phyloP scores from a whole-genome alignment of 192 early-diverging fungal species.

The Coemansia sp. region DNA sequence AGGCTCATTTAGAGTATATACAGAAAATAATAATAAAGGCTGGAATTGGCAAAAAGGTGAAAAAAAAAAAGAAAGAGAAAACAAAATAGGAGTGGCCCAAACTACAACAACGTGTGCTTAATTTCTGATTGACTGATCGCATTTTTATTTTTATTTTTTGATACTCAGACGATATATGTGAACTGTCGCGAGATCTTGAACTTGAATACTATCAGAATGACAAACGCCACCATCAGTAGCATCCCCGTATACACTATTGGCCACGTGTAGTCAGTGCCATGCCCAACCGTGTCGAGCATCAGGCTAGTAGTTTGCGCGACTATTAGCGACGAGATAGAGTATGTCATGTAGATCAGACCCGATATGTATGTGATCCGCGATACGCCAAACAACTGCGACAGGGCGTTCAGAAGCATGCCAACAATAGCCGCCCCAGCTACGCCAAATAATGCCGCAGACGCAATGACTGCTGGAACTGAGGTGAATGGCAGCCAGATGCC shows the following conservation, averaged over 20 bases:
- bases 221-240: slow-evolving; percentile 26
- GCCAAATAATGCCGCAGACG: slow-evolving; percentile 44
- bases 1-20: slow-evolving; percentile 8
- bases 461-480: slow-evolving; percentile 25
- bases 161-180: slow-evolving; percentile 10
- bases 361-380: slow-evolving; percentile 45
- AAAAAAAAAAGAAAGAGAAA: slow-evolving; percentile 12
- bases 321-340: slow-evolving; percentile 39
- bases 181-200: slow-evolving; percentile 27
- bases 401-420: slow-evolving; percentile 45
- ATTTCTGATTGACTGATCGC: background rate
- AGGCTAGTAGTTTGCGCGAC: slow-evolving; percentile 48
- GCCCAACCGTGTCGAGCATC: slow-evolving; percentile 53
- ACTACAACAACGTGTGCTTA: background rate
- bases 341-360: slow-evolving; percentile 53
- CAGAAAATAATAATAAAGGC: background rate
- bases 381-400: slow-evolving; percentile 47
- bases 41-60: background rate
- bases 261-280: slow-evolving; percentile 49
- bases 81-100: slow-evolving; percentile 4
- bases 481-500: slow-evolving; percentile 53
- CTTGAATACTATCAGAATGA: slow-evolving; percentile 34
- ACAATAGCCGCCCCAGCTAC: slow-evolving; percentile 44
- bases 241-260: slow-evolving; percentile 49
- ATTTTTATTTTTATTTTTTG: background rate